Evolutionary conservation across 768 basidiomycete genomes (phyloP).

Genomic region (Clitopilus hobsonii): DNA sequence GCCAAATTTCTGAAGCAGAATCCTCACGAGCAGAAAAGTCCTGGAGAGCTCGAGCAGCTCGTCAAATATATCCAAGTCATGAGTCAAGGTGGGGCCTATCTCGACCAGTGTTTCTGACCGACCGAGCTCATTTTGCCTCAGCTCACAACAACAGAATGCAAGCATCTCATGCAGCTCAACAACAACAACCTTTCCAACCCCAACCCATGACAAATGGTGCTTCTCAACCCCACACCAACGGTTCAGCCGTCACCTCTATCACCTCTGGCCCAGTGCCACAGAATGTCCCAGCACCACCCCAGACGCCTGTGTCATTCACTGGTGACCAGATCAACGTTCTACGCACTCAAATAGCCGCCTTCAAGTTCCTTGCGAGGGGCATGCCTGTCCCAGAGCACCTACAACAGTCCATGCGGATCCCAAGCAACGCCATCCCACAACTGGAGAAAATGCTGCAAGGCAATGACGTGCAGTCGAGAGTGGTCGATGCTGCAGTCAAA

Average conservation of each 20-base stretch:
- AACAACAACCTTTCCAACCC: constrained; percentile 12
- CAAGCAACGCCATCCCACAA: constrained; percentile 55
- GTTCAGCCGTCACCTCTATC: constrained; percentile 35
- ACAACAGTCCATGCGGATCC: constrained; percentile 65
- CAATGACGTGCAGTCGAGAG: constrained; percentile 52
- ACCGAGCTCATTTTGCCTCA: too few species aligned
- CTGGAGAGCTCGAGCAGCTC: constrained; percentile 41
- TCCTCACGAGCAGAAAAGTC: constrained; percentile 42
- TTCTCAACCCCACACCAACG: constrained; percentile 34
- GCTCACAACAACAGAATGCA: constrained; percentile 13
- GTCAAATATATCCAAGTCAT: constrained; percentile 44
- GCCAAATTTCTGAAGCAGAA: constrained; percentile 46
- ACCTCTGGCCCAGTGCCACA: constrained; percentile 46
- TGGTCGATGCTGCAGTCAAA: constrained; percentile 75
- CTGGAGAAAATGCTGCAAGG: constrained; percentile 63
- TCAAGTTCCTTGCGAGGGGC: constrained; percentile 64
- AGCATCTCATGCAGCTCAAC: constrained; percentile 26
- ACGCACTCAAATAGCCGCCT: constrained; percentile 81
- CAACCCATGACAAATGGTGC: constrained; percentile 47
- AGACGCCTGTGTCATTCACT: constrained; percentile 77
- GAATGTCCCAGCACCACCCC: constrained; percentile 46
- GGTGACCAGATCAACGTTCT: constrained; percentile 69
- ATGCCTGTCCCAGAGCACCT: constrained; percentile 64
- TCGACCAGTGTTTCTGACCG: neutral
- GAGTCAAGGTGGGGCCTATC: constrained; percentile 16